A percentile compares a stretch with the other conserved stretches of the same genome.
phyloP scores from a whole-genome alignment of 257 asterid genomes.

The Cynanchum wilfordii region DNA sequence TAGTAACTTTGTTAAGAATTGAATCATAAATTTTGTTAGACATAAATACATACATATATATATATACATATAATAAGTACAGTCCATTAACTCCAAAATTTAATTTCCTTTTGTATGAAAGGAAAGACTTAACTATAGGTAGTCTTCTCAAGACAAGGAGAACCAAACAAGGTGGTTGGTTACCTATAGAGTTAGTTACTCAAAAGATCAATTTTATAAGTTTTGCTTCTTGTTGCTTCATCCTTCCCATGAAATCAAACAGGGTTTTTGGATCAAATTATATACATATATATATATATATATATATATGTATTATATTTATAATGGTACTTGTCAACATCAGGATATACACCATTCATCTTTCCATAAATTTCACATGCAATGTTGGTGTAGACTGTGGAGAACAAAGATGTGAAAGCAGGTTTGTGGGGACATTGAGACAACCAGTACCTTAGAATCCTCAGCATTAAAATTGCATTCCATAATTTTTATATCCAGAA shows the following conservation, averaged over 20 bases:
- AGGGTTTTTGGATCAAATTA: too few species aligned
- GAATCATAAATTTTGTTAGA: too few species aligned
- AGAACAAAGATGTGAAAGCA: conserved; percentile 1
- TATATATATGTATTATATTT: background rate
- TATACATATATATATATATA: too few species aligned
- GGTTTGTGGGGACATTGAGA: conserved; percentile 1
- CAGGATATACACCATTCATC: conserved; percentile 24
- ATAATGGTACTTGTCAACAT: conserved; percentile 17
- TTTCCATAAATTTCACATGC: conserved; percentile 14
- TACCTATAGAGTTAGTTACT: too few species aligned
- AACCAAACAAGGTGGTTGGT: too few species aligned
- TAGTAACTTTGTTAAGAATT: too few species aligned
- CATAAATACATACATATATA: too few species aligned
- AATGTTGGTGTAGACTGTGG: conserved; percentile 4
- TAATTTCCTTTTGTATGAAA: too few species aligned
- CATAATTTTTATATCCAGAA: conserved; percentile 17
- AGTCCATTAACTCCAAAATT: too few species aligned
- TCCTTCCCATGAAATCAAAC: background rate
- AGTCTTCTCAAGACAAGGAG: too few species aligned
- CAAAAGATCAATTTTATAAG: background rate
- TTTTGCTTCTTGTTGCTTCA: background rate
- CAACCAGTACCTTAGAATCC: background rate
- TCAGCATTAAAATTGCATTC: background rate
- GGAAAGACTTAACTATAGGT: too few species aligned
- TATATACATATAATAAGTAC: too few species aligned